These are phyloP conservation scores for Dipteronia sinensis DNA, from an alignment of 345 rosid genomes.

Conservation along the genomic window DNA sequence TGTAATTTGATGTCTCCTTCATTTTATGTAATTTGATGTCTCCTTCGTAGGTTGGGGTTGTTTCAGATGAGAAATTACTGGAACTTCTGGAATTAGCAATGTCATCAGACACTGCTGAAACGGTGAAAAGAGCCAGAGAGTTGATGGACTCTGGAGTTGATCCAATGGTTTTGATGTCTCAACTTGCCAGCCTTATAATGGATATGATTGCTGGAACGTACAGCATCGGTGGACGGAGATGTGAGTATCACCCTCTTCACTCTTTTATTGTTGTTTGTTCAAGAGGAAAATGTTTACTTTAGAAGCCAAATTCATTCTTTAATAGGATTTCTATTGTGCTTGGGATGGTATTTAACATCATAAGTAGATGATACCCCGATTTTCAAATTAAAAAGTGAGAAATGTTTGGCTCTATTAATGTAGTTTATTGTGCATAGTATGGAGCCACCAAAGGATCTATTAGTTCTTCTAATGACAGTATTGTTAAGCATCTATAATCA, in stretches of 20 bases:
- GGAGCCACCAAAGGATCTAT: not conserved
- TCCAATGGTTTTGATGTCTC: slow-evolving; percentile 95
- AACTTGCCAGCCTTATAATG: slow-evolving; percentile 95
- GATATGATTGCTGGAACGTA: slow-evolving; percentile 94
- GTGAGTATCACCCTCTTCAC: slow-evolving; percentile 53
- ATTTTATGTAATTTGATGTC: not conserved
- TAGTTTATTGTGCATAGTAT: not conserved
- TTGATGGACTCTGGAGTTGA: slow-evolving; percentile 93
- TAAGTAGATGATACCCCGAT: not conserved
- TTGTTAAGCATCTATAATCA: not conserved
- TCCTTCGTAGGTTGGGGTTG: slow-evolving; percentile 78
- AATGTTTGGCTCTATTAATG: not conserved
- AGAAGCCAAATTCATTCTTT: not conserved
- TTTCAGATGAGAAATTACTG: slow-evolving; percentile 87
- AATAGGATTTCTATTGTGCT: not conserved
- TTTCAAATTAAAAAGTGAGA: not conserved
- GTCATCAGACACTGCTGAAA: slow-evolving; percentile 95
- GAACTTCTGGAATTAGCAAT: slow-evolving; percentile 94
- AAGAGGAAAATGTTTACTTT: not conserved
- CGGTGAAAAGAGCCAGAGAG: slow-evolving; percentile 91
- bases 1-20: slow-evolving; percentile 18
- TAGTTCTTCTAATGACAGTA: not conserved
- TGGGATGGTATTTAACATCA: not conserved
- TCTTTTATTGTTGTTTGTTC: slow-evolving; percentile 3
- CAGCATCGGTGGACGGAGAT: slow-evolving; percentile 61